Conservation (phyloP, 1,139 yeast genomes). For the Geotrichum restrictum region DNA sequence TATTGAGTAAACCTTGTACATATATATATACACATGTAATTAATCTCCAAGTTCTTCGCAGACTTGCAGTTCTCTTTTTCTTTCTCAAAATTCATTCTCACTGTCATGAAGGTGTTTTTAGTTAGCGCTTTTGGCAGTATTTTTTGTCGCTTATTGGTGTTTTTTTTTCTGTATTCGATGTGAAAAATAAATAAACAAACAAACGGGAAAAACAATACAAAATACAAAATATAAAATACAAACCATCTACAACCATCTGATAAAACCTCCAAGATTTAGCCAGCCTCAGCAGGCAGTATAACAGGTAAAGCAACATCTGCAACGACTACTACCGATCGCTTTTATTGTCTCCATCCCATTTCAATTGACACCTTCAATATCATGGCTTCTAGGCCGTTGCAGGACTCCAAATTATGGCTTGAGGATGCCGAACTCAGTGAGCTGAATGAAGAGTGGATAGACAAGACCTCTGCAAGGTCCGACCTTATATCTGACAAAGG, state of each 20-base stretch:
- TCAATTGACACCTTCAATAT: background rate
- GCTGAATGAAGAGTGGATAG: conserved; percentile 18
- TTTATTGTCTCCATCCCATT: too few species aligned
- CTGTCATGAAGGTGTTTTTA: background rate
- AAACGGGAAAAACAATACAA: too few species aligned
- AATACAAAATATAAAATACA: background rate
- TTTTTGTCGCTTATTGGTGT: background rate
- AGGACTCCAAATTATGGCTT: conserved; percentile 3
- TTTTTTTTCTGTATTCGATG: too few species aligned
- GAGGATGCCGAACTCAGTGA: conserved; percentile 11
- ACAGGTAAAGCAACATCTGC: background rate
- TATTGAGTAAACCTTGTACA: conserved; percentile 51
- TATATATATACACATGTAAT: conserved; percentile 8
- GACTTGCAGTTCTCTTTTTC: too few species aligned
- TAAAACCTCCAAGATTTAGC: too few species aligned
- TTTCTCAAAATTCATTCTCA: background rate
- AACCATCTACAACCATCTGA: background rate
- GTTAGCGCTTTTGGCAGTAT: background rate
- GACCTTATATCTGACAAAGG: background rate
- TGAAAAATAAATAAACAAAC: too few species aligned
- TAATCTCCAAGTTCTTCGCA: background rate
- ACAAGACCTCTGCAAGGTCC: conserved; percentile 5
- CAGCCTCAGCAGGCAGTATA: background rate
- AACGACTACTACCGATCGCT: too few species aligned
- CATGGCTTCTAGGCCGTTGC: background rate